Conservation (phyloP, 139 green algal genomes). For the Pleodorina starrii region DNA sequence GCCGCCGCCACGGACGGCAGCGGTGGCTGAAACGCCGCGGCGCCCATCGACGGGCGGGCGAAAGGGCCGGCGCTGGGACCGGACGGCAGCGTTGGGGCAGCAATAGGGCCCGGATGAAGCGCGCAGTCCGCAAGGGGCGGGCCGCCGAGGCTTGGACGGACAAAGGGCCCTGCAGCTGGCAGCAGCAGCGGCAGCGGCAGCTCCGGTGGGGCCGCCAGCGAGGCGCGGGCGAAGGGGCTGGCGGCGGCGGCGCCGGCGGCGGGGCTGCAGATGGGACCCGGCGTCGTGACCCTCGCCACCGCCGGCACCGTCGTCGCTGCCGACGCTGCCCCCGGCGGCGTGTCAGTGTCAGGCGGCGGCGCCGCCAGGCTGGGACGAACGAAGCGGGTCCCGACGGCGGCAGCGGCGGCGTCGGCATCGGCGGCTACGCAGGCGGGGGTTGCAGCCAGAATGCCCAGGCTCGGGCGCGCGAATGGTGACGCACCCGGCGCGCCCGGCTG, state of each 20-base stretch:
- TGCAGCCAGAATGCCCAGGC: background rate
- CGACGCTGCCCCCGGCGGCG: background rate
- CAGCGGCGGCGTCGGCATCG: background rate
- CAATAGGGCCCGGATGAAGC: background rate
- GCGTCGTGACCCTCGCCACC: background rate
- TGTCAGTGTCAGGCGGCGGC: background rate
- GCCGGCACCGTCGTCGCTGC: background rate
- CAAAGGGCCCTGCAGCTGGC: background rate
- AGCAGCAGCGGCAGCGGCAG: background rate
- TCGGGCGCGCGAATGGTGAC: background rate
- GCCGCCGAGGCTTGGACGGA: background rate
- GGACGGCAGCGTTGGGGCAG: background rate
- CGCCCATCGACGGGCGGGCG: background rate
- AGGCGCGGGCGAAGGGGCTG: background rate
- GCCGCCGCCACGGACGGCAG: background rate
- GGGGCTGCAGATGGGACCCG: too few relatives aligned
- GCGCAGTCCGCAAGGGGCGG: background rate
- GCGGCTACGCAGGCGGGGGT: background rate
- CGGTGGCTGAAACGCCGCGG: background rate
- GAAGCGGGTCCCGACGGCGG: background rate
- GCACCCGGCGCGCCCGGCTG: background rate
- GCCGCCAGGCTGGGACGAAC: background rate
- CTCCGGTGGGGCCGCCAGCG: background rate
- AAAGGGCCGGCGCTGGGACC: background rate
- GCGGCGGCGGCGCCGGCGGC: background rate